Conservation (phyloP, 2,329 filamentous ascomycete genomes). For the Leptoxyphium fumago region DNA sequence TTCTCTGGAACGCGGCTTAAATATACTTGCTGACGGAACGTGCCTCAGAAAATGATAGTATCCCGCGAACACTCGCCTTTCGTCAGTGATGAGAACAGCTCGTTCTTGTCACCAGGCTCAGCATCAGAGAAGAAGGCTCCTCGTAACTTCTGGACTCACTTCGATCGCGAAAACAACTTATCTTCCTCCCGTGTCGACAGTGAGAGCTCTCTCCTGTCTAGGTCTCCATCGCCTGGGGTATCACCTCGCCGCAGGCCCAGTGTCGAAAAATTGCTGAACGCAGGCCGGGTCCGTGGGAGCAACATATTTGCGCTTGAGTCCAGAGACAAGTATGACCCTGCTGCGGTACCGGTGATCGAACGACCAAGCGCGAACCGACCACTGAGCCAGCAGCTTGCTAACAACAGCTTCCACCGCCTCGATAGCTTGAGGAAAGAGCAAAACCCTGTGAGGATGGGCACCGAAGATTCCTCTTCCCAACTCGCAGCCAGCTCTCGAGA, state of each 20-base stretch:
- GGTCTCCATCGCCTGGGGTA: constrained; percentile 39
- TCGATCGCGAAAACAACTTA: constrained; percentile 41
- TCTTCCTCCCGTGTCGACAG: constrained; percentile 47
- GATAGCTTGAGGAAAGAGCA: constrained; percentile 30
- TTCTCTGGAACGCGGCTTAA: background rate
- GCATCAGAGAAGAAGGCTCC: constrained; percentile 39
- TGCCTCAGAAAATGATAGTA: constrained; percentile 48
- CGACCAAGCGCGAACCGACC: constrained; percentile 53
- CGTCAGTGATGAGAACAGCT: constrained; percentile 21
- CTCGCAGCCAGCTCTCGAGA: constrained; percentile 23
- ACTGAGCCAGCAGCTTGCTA: constrained; percentile 47
- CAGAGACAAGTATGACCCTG: constrained; percentile 82
- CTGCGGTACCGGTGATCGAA: constrained; percentile 62
- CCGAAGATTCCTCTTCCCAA: constrained; percentile 10
- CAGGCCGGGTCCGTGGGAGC: constrained; percentile 93
- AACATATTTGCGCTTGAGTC: constrained; percentile 90
- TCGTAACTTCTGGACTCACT: constrained; percentile 75
- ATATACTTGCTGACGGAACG: background rate
- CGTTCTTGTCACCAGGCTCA: constrained; percentile 10
- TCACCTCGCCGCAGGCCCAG: constrained; percentile 59
- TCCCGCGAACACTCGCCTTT: constrained; percentile 67
- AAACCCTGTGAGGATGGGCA: constrained; percentile 13
- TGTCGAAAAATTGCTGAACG: constrained; percentile 87
- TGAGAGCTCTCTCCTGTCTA: constrained; percentile 51
- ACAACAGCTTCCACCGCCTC: constrained; percentile 51